Percentiles rank a stretch among this genome's conserved stretches.
Evolutionary conservation across 345 rosid genomes (phyloP).

Genomic region (Populus nigra): DNA sequence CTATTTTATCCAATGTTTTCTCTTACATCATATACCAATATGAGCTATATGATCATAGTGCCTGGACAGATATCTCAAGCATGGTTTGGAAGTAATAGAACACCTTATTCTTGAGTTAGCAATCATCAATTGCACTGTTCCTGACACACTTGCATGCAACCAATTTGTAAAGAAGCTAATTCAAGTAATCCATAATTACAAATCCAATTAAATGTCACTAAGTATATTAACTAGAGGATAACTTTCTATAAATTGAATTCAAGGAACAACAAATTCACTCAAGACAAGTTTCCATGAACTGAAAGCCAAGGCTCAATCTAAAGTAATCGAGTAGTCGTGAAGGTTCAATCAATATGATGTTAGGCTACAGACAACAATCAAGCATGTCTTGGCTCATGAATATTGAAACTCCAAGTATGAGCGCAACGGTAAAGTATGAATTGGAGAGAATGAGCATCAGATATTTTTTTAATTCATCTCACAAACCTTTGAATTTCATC

Average conservation of each 20-base stretch:
- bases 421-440: neutral
- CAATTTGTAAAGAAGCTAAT: neutral
- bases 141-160: neutral
- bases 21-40: neutral
- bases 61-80: neutral
- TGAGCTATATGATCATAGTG: neutral
- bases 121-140: neutral
- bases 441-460: neutral
- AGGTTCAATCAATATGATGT: neutral
- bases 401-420: neutral
- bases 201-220: neutral
- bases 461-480: neutral
- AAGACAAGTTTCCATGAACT: neutral
- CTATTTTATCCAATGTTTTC: neutral
- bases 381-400: neutral
- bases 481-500: conserved; percentile 72
- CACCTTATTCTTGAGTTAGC: neutral
- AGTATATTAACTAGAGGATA: neutral
- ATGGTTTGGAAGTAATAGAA: conserved; percentile 2
- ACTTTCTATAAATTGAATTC: neutral
- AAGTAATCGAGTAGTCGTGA: neutral
- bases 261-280: neutral
- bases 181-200: neutral
- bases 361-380: neutral
- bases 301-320: neutral